Evolutionary conservation across 164 flowering plant genomes (phyloP).

Genomic region (Piper betle): DNA sequence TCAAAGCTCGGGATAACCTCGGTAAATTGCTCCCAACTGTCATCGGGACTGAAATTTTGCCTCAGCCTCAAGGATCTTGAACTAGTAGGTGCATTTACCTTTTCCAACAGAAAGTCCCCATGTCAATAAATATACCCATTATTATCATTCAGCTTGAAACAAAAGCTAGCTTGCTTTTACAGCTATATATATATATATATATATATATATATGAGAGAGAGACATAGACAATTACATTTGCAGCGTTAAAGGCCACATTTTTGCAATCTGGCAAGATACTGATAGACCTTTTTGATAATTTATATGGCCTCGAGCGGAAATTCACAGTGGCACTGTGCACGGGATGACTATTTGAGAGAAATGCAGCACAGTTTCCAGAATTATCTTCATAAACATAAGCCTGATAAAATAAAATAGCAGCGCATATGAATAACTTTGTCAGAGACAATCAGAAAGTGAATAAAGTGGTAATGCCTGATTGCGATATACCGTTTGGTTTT

Average conservation of each 20-base stretch:
- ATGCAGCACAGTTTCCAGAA: constrained; percentile 52
- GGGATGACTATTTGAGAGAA: constrained; percentile 39
- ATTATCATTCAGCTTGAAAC: not conserved
- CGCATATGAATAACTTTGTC: not conserved
- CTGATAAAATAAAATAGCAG: constrained; percentile 18
- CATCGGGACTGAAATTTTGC: constrained; percentile 8
- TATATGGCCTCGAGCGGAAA: constrained; percentile 29
- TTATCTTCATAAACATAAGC: constrained; percentile 38
- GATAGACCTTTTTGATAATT: constrained; percentile 45
- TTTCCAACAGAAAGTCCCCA: constrained; percentile 2
- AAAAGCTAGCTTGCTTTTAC: not conserved
- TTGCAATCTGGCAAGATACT: constrained; percentile 80
- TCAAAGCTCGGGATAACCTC: constrained; percentile 25
- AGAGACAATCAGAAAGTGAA: not conserved
- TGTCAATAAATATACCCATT: not conserved
- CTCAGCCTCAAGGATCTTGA: constrained; percentile 19
- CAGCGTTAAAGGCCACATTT: constrained; percentile 57
- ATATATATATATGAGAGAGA: no score
- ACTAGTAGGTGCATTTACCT: constrained; percentile 38
- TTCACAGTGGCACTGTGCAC: constrained; percentile 12
- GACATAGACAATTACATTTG: constrained; percentile 30
- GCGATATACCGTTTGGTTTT: constrained; percentile 29
- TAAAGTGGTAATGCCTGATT: not conserved
- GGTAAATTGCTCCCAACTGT: constrained; percentile 22
- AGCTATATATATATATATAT: not conserved